Percentiles rank a stretch among this genome's conserved stretches.
These are phyloP conservation scores for Inonotus hispidus DNA, from an alignment of 1,284 basidiomycete species.

Conservation along the genomic window DNA sequence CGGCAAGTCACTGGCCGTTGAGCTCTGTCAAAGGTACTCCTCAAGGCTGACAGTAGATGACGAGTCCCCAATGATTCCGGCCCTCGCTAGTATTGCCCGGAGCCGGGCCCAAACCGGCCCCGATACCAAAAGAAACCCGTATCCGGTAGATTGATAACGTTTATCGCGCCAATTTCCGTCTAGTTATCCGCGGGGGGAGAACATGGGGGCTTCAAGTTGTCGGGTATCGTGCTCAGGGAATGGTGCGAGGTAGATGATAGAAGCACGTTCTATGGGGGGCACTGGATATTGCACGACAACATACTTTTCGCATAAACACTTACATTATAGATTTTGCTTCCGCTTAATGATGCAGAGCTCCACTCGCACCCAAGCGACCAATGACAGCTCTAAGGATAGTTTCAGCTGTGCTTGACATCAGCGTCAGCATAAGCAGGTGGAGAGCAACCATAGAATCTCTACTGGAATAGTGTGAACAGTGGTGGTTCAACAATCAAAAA, in stretches of 20 bases:
- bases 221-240: constrained; percentile 31
- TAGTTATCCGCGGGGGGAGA: constrained; percentile 30
- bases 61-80: constrained; percentile 27
- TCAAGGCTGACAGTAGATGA: not conserved
- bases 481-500: not conserved
- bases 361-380: constrained; percentile 35
- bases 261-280: constrained; percentile 20
- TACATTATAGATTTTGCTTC: no score
- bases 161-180: constrained; percentile 50
- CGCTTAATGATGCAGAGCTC: constrained; percentile 41
- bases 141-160: constrained; percentile 41
- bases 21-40: constrained; percentile 10
- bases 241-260: constrained; percentile 26
- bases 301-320: constrained; percentile 23
- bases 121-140: constrained; percentile 46
- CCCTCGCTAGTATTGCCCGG: constrained; percentile 36
- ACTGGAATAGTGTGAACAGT: constrained; percentile 28
- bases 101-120: constrained; percentile 44
- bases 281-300: not conserved
- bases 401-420: constrained; percentile 36
- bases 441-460: constrained; percentile 40
- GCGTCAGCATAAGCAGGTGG: constrained; percentile 34
- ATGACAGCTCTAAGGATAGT: constrained; percentile 38
- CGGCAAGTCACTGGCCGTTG: constrained; percentile 30
- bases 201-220: constrained; percentile 28